Base-by-base conservation (phyloP, 2,329 filamentous ascomycete genomes). In the Fusarium sp. region DNA sequence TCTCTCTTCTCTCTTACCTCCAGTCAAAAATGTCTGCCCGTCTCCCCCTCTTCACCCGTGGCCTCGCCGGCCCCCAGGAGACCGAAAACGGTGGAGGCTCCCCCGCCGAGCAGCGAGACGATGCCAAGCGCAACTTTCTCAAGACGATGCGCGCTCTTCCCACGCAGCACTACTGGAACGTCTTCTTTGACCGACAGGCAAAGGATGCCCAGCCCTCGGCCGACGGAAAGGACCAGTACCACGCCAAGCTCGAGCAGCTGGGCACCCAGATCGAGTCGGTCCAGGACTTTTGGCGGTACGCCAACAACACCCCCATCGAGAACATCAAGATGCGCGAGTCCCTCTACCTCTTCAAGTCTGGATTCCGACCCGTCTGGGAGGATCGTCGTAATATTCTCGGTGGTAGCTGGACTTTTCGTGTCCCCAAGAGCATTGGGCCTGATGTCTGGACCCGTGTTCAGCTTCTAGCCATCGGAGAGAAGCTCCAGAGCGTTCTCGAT, bases 361-460 rank as follows among this genome's bases (percentile, higher is more conserved):
- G 93, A 38, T 94, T 94, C 83, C 89, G 89, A 72, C 93, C 93
- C 66, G 86, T 94, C 76, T 95, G 93, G 93, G 93, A 95, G 84
- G 96, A 98, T 81, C 90, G 93, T 45, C 91, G 96, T 78, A 98
- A 98, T 83, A 87, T 93, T 69, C 88, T 91, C 71, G 96, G 96
- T 62, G 96, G 96, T 59, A 93, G 93, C 81, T 98, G 94, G 94
- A 97, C 94, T 24, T 97, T 98, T 84, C 92, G 95, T 60, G 92
- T 98, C 52, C 91, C 92, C 73, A 98, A 97, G 86, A 88, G 87
- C 71, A 88, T 89, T 40, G 90, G 90, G 7, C 89, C 91, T 4
- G 92, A 92, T 77, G 93, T 94, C 80, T 98, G 93, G 94, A 95
- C 92, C 77, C 91, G 92, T 80, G 88, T 98, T 71, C 90, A 95